Evolutionary conservation across 2,329 filamentous ascomycete genomes (phyloP).

Genomic region (Scedosporium dehoogii): DNA sequence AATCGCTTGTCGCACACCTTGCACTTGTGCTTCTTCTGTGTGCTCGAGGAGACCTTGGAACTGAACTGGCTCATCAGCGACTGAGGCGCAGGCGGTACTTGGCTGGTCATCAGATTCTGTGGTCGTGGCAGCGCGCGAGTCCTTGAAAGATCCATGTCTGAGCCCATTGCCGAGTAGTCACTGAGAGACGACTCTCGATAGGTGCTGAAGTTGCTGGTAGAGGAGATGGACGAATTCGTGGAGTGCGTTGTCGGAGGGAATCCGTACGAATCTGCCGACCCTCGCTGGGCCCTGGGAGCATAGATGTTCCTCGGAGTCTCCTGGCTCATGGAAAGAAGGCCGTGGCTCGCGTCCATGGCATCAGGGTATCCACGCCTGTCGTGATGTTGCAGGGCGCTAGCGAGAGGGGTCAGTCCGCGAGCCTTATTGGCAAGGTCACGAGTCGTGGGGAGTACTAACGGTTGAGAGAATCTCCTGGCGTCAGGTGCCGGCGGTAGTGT

Average conservation of each 20-base stretch:
- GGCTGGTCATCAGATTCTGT: constrained; percentile 49
- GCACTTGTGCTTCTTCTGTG: constrained; percentile 99
- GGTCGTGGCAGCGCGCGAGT: constrained; percentile 79
- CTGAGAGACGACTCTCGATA: constrained; percentile 86
- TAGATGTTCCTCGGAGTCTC: constrained; percentile 90
- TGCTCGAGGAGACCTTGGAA: constrained; percentile 89
- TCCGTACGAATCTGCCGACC: constrained; percentile 77
- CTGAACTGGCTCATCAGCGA: constrained; percentile 99
- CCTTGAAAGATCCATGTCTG: constrained; percentile 71
- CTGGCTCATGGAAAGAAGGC: constrained; percentile 93
- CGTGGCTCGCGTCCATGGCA: constrained; percentile 82
- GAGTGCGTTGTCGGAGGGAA: constrained; percentile 82
- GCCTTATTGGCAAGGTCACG: neutral
- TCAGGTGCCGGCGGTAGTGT: constrained; percentile 48
- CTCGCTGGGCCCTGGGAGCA: constrained; percentile 56
- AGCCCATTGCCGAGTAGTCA: constrained; percentile 84
- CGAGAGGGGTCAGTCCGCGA: constrained; percentile 14
- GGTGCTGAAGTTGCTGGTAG: constrained; percentile 66
- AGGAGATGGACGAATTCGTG: constrained; percentile 81
- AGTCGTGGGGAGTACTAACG: constrained; percentile 49
- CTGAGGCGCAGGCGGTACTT: constrained; percentile 71
- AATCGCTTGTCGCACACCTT: constrained; percentile 98
- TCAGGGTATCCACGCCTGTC: constrained; percentile 69
- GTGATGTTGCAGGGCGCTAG: constrained; percentile 44
- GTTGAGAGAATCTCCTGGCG: constrained; percentile 66